These are phyloP conservation scores for Cenchrus purpureus DNA, from an alignment of 176 grass and related monocot genomes.

Conservation along the genomic window DNA sequence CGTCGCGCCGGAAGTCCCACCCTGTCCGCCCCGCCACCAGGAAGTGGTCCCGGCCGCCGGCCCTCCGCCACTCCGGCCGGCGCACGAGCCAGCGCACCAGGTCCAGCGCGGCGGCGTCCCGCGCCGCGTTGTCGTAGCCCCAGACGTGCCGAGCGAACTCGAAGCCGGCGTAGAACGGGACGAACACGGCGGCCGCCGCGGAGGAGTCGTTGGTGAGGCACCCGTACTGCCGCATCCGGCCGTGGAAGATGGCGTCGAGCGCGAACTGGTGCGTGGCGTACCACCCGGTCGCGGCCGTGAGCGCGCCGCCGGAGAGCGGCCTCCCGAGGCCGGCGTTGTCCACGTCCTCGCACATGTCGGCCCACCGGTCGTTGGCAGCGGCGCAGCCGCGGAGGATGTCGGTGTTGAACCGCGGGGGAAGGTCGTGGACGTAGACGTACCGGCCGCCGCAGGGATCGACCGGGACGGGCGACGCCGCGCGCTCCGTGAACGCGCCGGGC, in stretches of 20 bases:
- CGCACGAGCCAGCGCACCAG: slow-evolving; percentile 40
- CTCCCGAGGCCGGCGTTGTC: slow-evolving; percentile 60
- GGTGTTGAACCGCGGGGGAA: slow-evolving; percentile 61
- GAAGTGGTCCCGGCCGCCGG: slow-evolving; percentile 51
- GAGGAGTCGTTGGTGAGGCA: slow-evolving; percentile 70
- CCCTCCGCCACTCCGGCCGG: slow-evolving; percentile 46
- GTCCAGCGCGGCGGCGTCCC: slow-evolving; percentile 42
- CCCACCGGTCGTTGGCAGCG: slow-evolving; percentile 38
- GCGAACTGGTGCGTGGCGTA: slow-evolving; percentile 59
- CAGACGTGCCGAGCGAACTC: slow-evolving; percentile 56
- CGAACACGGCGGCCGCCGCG: slow-evolving; percentile 55
- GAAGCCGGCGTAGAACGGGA: slow-evolving; percentile 68
- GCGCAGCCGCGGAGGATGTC: slow-evolving; percentile 58
- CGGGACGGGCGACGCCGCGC: neutral
- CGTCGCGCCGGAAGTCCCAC: slow-evolving; percentile 56
- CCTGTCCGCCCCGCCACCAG: slow-evolving; percentile 53
- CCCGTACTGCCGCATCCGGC: slow-evolving; percentile 57
- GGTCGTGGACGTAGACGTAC: slow-evolving; percentile 60
- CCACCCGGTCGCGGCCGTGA: slow-evolving; percentile 51
- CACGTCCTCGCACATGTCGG: slow-evolving; percentile 53
- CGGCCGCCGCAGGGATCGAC: slow-evolving; percentile 44
- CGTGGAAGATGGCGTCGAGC: slow-evolving; percentile 71
- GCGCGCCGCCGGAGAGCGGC: slow-evolving; percentile 46
- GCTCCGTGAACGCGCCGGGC: slow-evolving; percentile 12
- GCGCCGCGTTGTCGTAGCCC: slow-evolving; percentile 34